Evolutionary conservation across 441 rosid genomes (phyloP).

Genomic region (Pelargonium myrrhifolium): DNA sequence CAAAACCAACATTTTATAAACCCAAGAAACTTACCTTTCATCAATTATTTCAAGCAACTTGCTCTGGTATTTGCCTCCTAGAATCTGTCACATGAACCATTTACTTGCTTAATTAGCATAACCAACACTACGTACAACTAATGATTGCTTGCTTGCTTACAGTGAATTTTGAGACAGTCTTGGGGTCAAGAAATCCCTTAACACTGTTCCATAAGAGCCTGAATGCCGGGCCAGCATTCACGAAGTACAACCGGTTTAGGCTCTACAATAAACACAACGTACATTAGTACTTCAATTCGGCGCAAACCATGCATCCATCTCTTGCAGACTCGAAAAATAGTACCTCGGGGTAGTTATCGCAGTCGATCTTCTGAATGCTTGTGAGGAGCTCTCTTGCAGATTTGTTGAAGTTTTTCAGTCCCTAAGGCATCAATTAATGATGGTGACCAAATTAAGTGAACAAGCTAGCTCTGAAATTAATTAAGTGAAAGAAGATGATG

Average conservation of each 20-base stretch:
- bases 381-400: conserved; percentile 80
- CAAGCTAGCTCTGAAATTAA: too few species aligned
- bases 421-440: conserved; percentile 33
- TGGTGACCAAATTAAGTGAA: neutral
- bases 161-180: conserved; percentile 55
- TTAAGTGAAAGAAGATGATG: too few species aligned
- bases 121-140: too few species aligned
- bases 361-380: conserved; percentile 71
- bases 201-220: conserved; percentile 58
- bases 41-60: conserved; percentile 84
- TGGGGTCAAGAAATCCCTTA: conserved; percentile 52
- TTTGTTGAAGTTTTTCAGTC: conserved; percentile 73
- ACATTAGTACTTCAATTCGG: neutral
- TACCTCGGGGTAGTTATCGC: conserved; percentile 95
- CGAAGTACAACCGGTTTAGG: conserved; percentile 75
- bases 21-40: conserved; percentile 33
- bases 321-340: neutral
- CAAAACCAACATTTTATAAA: neutral
- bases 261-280: conserved; percentile 28
- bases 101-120: too few species aligned
- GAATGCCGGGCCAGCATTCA: conserved; percentile 83
- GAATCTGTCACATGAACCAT: conserved; percentile 47
- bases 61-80: conserved; percentile 73
- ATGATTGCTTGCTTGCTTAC: too few species aligned
- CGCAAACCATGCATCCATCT: neutral